phyloP scores from a whole-genome alignment of 179 eudicot genomes.

The Beta corolliflora region DNA sequence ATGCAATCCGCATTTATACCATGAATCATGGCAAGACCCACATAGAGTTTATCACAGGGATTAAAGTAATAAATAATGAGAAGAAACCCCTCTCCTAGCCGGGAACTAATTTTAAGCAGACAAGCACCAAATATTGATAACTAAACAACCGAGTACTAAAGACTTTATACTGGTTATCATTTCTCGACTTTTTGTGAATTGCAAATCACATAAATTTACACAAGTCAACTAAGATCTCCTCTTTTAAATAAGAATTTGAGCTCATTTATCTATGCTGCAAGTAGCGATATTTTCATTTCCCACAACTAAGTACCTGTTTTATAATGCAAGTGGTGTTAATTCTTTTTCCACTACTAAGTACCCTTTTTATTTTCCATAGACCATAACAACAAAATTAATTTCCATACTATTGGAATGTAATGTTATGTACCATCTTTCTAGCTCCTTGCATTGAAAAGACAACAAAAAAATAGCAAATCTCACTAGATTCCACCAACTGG shows the following conservation, averaged over 20 bases:
- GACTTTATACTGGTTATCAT: too few relatives aligned
- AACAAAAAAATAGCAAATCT: background rate
- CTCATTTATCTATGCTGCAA: too few relatives aligned
- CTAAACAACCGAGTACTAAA: too few relatives aligned
- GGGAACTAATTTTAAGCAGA: background rate
- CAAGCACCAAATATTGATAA: background rate
- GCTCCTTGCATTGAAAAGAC: background rate
- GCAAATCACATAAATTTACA: too few relatives aligned
- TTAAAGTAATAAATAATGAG: background rate
- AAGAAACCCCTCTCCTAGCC: background rate
- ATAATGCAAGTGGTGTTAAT: too few relatives aligned
- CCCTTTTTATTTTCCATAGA: background rate
- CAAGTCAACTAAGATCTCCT: too few relatives aligned
- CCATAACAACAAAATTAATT: background rate
- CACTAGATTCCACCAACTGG: background rate
- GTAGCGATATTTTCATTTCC: too few relatives aligned
- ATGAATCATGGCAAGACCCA: too few relatives aligned
- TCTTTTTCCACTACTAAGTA: background rate
- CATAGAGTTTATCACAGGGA: background rate
- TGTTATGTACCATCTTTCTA: background rate
- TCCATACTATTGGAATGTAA: background rate
- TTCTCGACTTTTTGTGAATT: too few relatives aligned
- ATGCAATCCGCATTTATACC: background rate
- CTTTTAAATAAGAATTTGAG: too few relatives aligned
- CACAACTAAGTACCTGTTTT: too few relatives aligned